Percentiles rank a stretch among this genome's conserved stretches.
These are phyloP conservation scores for Amaranthus tricolor DNA, from an alignment of 179 eudicot genomes.

Conservation along the genomic window DNA sequence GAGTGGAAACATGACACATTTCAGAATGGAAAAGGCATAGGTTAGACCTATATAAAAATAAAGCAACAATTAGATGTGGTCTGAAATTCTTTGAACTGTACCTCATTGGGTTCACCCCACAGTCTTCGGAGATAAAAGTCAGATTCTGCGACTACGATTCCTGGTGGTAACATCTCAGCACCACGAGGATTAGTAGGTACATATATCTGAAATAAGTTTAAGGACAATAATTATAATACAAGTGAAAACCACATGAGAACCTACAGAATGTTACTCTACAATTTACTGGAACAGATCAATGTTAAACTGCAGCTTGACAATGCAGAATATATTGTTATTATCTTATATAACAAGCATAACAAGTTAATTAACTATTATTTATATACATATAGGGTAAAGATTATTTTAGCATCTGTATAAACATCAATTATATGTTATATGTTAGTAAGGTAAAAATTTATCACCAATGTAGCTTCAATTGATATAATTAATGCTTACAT, in stretches of 20 bases:
- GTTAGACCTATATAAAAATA: background rate
- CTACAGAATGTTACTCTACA: slow-evolving; percentile 7
- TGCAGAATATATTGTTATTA: too few species aligned
- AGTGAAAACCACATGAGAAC: background rate
- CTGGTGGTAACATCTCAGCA: slow-evolving; percentile 90
- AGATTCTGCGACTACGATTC: slow-evolving; percentile 73
- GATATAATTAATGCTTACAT: too few species aligned
- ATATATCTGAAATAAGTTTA: slow-evolving; percentile 53
- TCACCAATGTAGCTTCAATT: too few species aligned
- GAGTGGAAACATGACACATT: background rate
- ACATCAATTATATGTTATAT: too few species aligned
- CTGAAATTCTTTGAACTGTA: slow-evolving; percentile 24
- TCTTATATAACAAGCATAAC: too few species aligned
- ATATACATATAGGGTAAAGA: too few species aligned
- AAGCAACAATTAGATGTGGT: background rate
- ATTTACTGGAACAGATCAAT: background rate
- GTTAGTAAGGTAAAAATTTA: too few species aligned
- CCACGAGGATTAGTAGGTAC: slow-evolving; percentile 93
- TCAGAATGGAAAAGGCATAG: background rate
- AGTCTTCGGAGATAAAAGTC: slow-evolving; percentile 85
- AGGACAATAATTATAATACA: background rate
- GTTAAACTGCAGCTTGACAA: background rate
- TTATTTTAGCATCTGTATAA: too few species aligned
- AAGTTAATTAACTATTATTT: too few species aligned
- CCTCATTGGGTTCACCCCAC: slow-evolving; percentile 98